Base-by-base conservation (phyloP, 1,284 basidiomycete species). In the Melampsora medusae region DNA sequence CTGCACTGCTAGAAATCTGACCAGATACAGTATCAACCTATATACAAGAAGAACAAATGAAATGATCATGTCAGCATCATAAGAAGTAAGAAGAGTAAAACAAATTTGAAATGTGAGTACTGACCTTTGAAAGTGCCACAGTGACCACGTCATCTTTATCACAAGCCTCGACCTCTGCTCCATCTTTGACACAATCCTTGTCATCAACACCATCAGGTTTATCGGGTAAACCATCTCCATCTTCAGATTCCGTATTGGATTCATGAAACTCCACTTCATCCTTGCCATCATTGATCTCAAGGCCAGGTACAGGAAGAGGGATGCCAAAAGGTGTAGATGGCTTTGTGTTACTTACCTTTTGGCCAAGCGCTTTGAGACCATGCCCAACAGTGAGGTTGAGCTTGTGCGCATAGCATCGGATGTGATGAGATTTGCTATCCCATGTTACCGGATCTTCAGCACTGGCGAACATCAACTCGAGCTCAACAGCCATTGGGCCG, bases 161-260 rank as follows among this genome's bases (percentile, higher is more conserved):
- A 53, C 50, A 3, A 17, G 2, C 50, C 16, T 53, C 50, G 3
- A 22, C 50, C 2, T 53, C 12, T 5, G 17, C 50, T 4, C 12
- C 50, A 17, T 53, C 22, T 17, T 53, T 12, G 16, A 4, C 50
- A 19, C 50, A n/a, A n/a, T n/a, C n/a, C n/a, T n/a, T n/a, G n/a
- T n/a, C n/a, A n/a, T n/a, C n/a, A n/a, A n/a, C n/a, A n/a, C n/a
- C 50, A 53, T 53, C 50, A 53, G 50, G 50, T 5, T 53, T 53
- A 3, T 53, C 22, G 4, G 22, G 22, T 19, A 53, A 12, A 14
- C 22, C 22, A 4, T 53, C 50, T 12, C 14, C 22, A 19, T 53
- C 50, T 19, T 53, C 22, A n/a, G n/a, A n/a, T 53, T 22, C 50
- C 3, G 50, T 4, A 53, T 3, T 14, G 3, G 50, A 12, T 4